phyloP scores from a whole-genome alignment of 2,329 filamentous ascomycete species.

The Amesomyces nigricolor region DNA sequence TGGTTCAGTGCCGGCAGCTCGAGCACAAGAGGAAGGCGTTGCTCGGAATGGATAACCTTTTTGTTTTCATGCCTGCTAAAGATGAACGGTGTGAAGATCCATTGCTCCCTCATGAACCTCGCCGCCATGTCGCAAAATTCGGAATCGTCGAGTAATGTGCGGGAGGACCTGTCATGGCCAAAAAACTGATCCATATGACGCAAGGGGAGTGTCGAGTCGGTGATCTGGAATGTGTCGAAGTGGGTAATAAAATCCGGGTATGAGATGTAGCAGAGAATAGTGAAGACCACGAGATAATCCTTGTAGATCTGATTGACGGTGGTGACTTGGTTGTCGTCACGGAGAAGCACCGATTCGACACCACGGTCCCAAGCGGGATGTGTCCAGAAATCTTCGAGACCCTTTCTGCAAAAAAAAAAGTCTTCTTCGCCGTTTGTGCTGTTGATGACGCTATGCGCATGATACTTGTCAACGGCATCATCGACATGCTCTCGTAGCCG shows the following conservation, averaged over 20 bases:
- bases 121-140: neutral
- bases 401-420: neutral
- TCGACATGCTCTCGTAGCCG: neutral
- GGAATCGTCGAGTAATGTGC: neutral
- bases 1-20: neutral
- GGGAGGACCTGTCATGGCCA: too few species aligned
- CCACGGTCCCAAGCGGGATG: too few species aligned
- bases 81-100: conserved; percentile 3
- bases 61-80: too few species aligned
- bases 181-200: too few species aligned
- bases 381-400: neutral
- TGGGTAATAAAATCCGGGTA: neutral
- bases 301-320: neutral
- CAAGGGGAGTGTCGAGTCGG: neutral
- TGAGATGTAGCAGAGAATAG: conserved; percentile 4
- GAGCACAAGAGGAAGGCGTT: neutral
- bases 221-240: neutral
- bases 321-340: neutral
- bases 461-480: neutral
- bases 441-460: neutral
- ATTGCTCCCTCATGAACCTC: neutral
- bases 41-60: neutral
- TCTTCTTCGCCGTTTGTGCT: neutral
- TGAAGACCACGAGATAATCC: neutral
- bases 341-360: neutral